phyloP scores from a whole-genome alignment of 495 filamentous ascomycete species.

The Hypoxylon rickii region DNA sequence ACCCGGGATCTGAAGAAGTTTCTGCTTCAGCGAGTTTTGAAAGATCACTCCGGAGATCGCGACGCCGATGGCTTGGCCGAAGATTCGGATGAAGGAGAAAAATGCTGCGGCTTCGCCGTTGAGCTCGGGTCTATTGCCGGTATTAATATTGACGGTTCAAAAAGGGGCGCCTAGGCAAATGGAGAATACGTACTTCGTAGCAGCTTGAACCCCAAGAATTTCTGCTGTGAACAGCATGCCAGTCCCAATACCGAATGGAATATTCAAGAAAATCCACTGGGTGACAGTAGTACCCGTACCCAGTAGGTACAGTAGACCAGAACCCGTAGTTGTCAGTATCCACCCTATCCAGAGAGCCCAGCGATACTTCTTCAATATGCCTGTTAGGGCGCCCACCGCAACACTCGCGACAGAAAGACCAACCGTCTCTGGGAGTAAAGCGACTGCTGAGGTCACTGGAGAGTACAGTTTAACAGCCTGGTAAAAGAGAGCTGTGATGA shows the following conservation, averaged over 20 bases:
- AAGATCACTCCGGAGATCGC: background rate
- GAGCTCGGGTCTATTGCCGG: constrained; percentile 14
- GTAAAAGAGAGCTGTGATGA: constrained; percentile 59
- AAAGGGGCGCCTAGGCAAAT: too few species aligned
- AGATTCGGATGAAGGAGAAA: background rate
- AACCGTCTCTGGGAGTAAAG: constrained; percentile 63
- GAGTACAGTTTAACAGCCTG: constrained; percentile 62
- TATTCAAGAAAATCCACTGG: constrained; percentile 57
- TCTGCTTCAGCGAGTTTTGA: background rate
- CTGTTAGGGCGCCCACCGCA: constrained; percentile 49
- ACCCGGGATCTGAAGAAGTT: background rate
- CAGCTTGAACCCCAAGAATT: constrained; percentile 51
- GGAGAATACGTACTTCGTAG: constrained; percentile 19
- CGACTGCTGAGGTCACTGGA: constrained; percentile 60
- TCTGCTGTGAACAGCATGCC: constrained; percentile 58
- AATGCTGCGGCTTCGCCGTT: background rate
- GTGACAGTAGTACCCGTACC: constrained; percentile 46
- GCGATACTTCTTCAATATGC: constrained; percentile 47
- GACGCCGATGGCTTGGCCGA: background rate
- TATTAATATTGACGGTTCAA: background rate
- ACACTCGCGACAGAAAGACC: constrained; percentile 46
- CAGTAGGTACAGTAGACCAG: constrained; percentile 55
- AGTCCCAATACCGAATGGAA: constrained; percentile 56
- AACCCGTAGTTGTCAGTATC: constrained; percentile 48
- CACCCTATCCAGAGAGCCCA: constrained; percentile 61